Evolutionary conservation across 306 rosid species (phyloP).

Genomic region (Gastrolobium villosum): DNA sequence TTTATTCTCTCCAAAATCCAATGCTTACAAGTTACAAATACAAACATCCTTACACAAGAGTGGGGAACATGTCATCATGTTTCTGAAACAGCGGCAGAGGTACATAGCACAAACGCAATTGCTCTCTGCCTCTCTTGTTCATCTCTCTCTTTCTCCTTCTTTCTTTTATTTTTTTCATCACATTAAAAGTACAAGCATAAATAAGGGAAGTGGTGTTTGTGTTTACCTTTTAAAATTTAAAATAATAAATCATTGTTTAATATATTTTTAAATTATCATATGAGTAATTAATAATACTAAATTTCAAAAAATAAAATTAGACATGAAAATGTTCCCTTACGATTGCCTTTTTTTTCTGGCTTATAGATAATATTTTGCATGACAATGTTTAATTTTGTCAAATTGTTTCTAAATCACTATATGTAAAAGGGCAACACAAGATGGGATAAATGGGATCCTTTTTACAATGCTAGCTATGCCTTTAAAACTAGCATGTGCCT

Average conservation of each 20-base stretch:
- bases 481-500: too few relatives aligned
- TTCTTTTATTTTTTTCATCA: background rate
- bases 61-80: conserved; percentile 5
- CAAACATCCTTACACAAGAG: conserved; percentile 11
- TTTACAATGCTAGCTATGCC: too few relatives aligned
- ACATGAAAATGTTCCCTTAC: too few relatives aligned
- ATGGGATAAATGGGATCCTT: too few relatives aligned
- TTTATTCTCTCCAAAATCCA: background rate
- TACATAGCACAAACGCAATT: background rate
- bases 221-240: background rate
- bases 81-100: conserved; percentile 5
- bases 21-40: too few relatives aligned
- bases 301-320: background rate
- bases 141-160: background rate
- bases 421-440: too few relatives aligned
- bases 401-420: too few relatives aligned
- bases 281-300: background rate
- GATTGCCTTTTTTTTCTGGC: too few relatives aligned
- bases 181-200: background rate
- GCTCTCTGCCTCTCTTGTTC: background rate
- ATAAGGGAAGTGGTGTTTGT: background rate
- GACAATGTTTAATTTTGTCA: too few relatives aligned
- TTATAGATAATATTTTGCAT: too few relatives aligned
- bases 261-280: background rate
- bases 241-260: background rate